phyloP scores from a whole-genome alignment of 306 rosid genomes.

The Ceratonia siliqua region DNA sequence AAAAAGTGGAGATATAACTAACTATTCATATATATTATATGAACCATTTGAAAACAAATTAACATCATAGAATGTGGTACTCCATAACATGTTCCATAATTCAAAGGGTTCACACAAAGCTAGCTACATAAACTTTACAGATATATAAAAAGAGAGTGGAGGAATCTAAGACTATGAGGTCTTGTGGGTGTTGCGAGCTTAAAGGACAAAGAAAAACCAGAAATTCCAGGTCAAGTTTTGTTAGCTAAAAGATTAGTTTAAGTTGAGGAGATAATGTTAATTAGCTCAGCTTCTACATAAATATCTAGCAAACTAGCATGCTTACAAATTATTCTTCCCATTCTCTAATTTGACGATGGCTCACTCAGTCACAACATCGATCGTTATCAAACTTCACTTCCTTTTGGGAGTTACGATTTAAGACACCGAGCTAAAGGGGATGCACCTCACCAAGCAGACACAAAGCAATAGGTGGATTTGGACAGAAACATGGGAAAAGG shows the following conservation, averaged over 20 bases:
- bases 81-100: conserved; percentile 7
- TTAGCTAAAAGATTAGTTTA: not conserved
- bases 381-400: not conserved
- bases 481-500: not conserved
- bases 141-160: not conserved
- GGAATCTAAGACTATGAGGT: not conserved
- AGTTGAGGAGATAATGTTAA: not conserved
- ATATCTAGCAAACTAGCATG: not conserved
- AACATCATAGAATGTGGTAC: not conserved
- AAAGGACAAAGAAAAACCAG: not conserved
- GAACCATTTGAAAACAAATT: no score
- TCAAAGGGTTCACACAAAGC: conserved; percentile 44
- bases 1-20: conserved; percentile 38
- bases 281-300: not conserved
- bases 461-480: not conserved
- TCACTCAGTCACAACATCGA: not conserved
- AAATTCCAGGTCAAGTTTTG: conserved; percentile 32
- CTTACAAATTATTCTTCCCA: not conserved
- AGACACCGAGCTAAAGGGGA: conserved; percentile 10
- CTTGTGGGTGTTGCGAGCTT: conserved; percentile 25
- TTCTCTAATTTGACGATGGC: not conserved
- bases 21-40: not conserved
- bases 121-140: not conserved
- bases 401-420: not conserved
- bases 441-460: not conserved